Base-by-base conservation (phyloP, 2,329 filamentous ascomycete species). In the Lizonia empirigonia region DNA sequence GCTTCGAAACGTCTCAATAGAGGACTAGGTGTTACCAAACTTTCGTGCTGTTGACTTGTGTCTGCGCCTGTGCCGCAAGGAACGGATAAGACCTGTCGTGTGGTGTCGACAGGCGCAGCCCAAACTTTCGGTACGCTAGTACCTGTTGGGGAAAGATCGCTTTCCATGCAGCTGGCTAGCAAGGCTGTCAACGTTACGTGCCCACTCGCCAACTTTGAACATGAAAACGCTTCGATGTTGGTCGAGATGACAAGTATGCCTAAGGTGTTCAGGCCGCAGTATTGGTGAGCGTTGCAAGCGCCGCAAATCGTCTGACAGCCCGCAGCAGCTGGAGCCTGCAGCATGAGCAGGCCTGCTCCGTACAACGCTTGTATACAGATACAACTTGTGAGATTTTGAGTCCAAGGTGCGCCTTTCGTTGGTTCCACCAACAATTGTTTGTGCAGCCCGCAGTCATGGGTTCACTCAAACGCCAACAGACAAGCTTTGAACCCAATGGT, bases 301-400 rank as follows among this genome's bases (percentile, higher is more conserved):
- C 30, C 36, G 32, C 32, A 24, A 33, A 32, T 34, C 26, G 10
- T 20, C 42, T 33, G 32, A 52, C 29, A 46, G 37, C 42, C 32
- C 20, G 26, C 23, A 29, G 37, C 22, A 20, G 33, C 42, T 47
- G 42, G 24, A 47, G 49, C 49, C 49, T 47, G 22, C 22, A 44
- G 22, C 42, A 50, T 46, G 35, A 35, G 30, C 34, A 12, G 36
- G 44, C n/a, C 10, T 16, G 44, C 26, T 20, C 38, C 27, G 44
- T 53, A 26, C 39, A 26, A 39, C 38, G 30, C 30, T 37, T 44
- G 55, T 53, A 50, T 50, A 51, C 47, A 40, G 44, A 44, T 47
- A 53, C 33, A 20, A 35, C n/a, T 29, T 44, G 30, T 23, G 20
- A 39, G 15, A 33, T 35, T 42, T 13, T 30, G 35, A 22, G 10